Conservation (phyloP, 2,329 filamentous ascomycete species). For the Aspergillus flavus region DNA sequence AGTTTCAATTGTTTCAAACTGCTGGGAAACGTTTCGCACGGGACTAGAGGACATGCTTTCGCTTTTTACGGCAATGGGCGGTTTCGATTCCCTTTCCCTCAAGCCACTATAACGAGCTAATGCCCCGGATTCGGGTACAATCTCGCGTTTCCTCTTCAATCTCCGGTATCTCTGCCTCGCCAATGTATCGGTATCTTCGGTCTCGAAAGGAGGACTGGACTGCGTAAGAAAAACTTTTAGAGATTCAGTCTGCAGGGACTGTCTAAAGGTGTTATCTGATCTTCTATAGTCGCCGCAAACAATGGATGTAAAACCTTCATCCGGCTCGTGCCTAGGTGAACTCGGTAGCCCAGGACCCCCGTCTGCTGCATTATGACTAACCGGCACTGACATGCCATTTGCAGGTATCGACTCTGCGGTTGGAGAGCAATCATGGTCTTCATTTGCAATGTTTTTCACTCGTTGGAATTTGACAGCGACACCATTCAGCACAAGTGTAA, state of each 20-base stretch:
- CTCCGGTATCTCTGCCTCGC: constrained; percentile 1
- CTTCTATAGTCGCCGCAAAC: neutral
- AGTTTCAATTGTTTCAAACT: constrained; percentile 52
- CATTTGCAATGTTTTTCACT: constrained; percentile 10
- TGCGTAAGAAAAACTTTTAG: constrained; percentile 21
- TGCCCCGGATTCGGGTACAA: neutral
- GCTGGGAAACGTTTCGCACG: constrained; percentile 14
- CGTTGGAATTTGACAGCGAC: constrained; percentile 32
- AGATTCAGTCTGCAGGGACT: neutral
- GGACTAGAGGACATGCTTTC: constrained; percentile 41
- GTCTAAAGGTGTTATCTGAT: neutral
- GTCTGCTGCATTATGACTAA: neutral
- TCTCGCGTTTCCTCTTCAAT: constrained; percentile 27
- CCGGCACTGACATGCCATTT: neutral
- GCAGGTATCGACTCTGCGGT: neutral
- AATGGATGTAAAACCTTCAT: neutral
- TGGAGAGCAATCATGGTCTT: neutral
- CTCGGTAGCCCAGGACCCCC: neutral
- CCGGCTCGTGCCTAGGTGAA: neutral
- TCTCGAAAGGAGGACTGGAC: constrained; percentile 15
- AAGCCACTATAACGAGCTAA: neutral
- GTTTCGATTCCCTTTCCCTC: constrained; percentile 14
- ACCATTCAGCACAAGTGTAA: constrained; percentile 33
- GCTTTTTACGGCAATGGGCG: constrained; percentile 36
- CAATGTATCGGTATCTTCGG: constrained; percentile 6